phyloP scores from a whole-genome alignment of 2,329 filamentous ascomycete species.

The Cryphonectria carpinicola region DNA sequence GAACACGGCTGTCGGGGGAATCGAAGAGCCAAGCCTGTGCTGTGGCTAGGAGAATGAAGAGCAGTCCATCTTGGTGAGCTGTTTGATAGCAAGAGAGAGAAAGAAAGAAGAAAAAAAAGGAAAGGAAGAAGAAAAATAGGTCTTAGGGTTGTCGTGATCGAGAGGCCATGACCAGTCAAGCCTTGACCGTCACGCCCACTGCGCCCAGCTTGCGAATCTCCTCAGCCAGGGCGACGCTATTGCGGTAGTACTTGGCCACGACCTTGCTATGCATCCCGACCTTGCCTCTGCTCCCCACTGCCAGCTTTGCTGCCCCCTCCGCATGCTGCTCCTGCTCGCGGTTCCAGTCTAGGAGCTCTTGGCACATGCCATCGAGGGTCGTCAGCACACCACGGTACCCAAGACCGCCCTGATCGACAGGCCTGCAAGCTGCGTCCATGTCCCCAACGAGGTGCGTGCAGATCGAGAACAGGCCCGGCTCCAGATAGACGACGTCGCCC shows the following conservation, averaged over 20 bases:
- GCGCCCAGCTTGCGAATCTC: conserved; percentile 39
- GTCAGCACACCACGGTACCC: conserved; percentile 44
- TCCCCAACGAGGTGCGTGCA: conserved; percentile 44
- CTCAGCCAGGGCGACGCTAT: conserved; percentile 44
- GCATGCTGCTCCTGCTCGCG: conserved; percentile 38
- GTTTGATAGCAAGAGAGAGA: not conserved
- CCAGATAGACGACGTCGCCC: conserved; percentile 42
- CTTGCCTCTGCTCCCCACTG: not conserved
- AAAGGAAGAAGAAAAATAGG: not conserved
- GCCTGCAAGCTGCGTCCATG: conserved; percentile 38
- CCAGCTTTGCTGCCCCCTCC: not conserved
- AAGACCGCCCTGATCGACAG: conserved; percentile 42
- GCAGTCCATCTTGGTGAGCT: not conserved
- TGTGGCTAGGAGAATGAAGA: conserved; percentile 42
- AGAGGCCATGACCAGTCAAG: not conserved
- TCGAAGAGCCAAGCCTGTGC: conserved; percentile 53
- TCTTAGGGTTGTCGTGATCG: no score
- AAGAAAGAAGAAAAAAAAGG: no score
- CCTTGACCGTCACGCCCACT: conserved; percentile 12
- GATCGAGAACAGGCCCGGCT: conserved; percentile 47
- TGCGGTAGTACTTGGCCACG: conserved; percentile 40
- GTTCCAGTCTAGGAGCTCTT: conserved; percentile 49
- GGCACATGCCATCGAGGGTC: conserved; percentile 46
- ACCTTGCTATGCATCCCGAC: conserved; percentile 17
- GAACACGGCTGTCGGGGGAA: conserved; percentile 34